Conservation (phyloP, 2,329 filamentous ascomycete genomes). For the Mollisiaceae sp. region DNA sequence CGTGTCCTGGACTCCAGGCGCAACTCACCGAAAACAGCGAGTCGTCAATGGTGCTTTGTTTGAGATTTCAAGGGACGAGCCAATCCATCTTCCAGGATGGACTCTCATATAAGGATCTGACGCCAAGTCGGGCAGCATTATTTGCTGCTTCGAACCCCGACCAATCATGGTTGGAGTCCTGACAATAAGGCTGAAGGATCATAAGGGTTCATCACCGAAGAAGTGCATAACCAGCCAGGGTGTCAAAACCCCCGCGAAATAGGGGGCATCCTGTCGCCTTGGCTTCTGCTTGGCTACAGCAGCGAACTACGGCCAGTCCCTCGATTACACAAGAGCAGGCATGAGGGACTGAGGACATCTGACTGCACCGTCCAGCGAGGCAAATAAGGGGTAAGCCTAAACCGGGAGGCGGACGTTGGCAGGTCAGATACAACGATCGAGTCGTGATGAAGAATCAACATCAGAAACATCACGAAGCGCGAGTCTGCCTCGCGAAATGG, state of each 20-base stretch:
- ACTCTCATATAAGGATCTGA: slow-evolving; percentile 25
- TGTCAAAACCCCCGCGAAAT: slow-evolving; percentile 2
- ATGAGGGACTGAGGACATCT: slow-evolving; percentile 3
- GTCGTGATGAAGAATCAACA: slow-evolving; percentile 1
- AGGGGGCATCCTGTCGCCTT: background rate
- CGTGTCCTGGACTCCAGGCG: no score
- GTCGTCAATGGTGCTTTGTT: background rate
- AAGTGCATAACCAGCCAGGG: slow-evolving; percentile 26
- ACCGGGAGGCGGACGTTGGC: background rate
- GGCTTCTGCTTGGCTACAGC: background rate
- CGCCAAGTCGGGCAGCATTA: slow-evolving; percentile 29
- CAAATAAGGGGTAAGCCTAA: slow-evolving; percentile 5
- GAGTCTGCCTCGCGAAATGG: slow-evolving; percentile 31
- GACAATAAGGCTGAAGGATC: slow-evolving; percentile 37
- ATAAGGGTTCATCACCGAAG: slow-evolving; percentile 35
- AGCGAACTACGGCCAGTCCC: slow-evolving; percentile 1
- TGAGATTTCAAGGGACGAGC: background rate
- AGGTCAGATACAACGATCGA: background rate
- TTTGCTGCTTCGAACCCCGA: slow-evolving; percentile 11
- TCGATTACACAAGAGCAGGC: background rate
- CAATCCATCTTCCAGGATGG: background rate
- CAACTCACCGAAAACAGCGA: background rate
- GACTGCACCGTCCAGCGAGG: background rate
- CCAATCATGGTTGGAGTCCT: slow-evolving; percentile 29
- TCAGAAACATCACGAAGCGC: slow-evolving; percentile 19